Conservation (phyloP, 2,329 filamentous ascomycete species). For the Penicillium italicum region DNA sequence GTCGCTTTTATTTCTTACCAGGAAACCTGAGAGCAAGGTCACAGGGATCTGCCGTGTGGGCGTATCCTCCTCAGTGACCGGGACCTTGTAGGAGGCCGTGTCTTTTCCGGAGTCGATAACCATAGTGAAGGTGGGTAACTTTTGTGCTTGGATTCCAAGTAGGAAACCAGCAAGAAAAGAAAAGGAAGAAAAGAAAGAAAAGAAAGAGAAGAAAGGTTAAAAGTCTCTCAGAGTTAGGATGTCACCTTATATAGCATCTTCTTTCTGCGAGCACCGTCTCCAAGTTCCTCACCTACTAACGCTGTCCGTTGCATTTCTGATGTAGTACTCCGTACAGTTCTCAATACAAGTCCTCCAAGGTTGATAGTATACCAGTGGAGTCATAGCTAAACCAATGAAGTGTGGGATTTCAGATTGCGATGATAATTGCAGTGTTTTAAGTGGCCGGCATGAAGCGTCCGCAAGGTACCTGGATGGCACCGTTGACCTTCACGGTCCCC, state of each 20-base stretch:
- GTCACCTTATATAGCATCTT: slow-evolving; percentile 10
- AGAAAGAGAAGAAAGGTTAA: no score
- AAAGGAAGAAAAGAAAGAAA: background rate
- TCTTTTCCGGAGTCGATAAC: slow-evolving; percentile 23
- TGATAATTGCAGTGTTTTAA: slow-evolving; percentile 19
- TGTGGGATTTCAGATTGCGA: background rate
- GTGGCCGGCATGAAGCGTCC: slow-evolving; percentile 12
- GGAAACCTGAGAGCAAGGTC: slow-evolving; percentile 59
- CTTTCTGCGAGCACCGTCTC: slow-evolving; percentile 9
- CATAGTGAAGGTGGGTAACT: slow-evolving; percentile 11
- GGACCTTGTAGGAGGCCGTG: slow-evolving; percentile 13
- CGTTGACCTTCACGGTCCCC: slow-evolving; percentile 24
- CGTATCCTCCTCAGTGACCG: slow-evolving; percentile 23
- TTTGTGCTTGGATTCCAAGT: background rate
- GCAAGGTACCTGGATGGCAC: slow-evolving; percentile 21
- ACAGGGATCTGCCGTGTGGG: slow-evolving; percentile 48
- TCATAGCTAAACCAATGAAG: slow-evolving; percentile 7
- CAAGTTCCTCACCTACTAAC: slow-evolving; percentile 24
- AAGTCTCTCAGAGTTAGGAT: no score
- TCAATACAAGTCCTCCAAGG: slow-evolving; percentile 13
- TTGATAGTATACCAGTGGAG: slow-evolving; percentile 8
- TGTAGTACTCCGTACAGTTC: slow-evolving; percentile 1
- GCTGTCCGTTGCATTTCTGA: slow-evolving; percentile 2
- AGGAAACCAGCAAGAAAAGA: background rate
- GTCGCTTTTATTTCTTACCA: slow-evolving; percentile 38